Conservation (phyloP, 2,329 filamentous ascomycete species). For the Simplicillium aogashimaense region DNA sequence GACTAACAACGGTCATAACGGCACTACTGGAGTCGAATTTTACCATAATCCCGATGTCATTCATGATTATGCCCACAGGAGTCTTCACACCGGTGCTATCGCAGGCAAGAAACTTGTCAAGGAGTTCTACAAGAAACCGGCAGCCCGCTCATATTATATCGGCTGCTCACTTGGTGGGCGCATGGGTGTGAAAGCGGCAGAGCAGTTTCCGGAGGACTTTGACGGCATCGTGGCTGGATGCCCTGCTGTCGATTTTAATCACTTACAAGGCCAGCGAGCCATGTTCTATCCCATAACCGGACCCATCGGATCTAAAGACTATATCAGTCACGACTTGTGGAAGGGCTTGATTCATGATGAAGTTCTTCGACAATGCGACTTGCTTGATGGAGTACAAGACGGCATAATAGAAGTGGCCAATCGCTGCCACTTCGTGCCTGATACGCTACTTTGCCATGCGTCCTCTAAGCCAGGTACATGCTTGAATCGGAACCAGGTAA, state of each 20-base stretch:
- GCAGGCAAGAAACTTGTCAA: constrained; percentile 36
- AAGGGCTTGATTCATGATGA: constrained; percentile 11
- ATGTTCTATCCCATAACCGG: constrained; percentile 30
- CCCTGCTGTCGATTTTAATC: constrained; percentile 28
- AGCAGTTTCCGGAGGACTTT: constrained; percentile 45
- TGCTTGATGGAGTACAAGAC: constrained; percentile 35
- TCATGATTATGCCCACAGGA: constrained; percentile 23
- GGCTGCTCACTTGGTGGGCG: constrained; percentile 52
- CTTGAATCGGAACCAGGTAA: constrained; percentile 30
- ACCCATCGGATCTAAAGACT: constrained; percentile 18
- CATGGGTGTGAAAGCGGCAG: constrained; percentile 43
- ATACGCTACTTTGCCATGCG: constrained; percentile 29
- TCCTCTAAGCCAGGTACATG: constrained; percentile 17
- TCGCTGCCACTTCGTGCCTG: constrained; percentile 31
- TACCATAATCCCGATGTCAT: constrained; percentile 24
- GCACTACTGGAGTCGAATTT: constrained; percentile 21
- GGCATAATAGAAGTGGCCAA: constrained; percentile 35
- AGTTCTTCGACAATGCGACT: constrained; percentile 35
- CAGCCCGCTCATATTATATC: constrained; percentile 39
- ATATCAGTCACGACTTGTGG: constrained; percentile 14
- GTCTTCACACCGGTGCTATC: constrained; percentile 35
- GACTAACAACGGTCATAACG: constrained; percentile 41
- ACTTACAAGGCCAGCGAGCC: constrained; percentile 25
- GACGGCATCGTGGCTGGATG: constrained; percentile 44
- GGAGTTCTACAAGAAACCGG: constrained; percentile 30